These are phyloP conservation scores for Meredithiella fracta DNA, from an alignment of 2,329 filamentous ascomycete species.

Conservation along the genomic window DNA sequence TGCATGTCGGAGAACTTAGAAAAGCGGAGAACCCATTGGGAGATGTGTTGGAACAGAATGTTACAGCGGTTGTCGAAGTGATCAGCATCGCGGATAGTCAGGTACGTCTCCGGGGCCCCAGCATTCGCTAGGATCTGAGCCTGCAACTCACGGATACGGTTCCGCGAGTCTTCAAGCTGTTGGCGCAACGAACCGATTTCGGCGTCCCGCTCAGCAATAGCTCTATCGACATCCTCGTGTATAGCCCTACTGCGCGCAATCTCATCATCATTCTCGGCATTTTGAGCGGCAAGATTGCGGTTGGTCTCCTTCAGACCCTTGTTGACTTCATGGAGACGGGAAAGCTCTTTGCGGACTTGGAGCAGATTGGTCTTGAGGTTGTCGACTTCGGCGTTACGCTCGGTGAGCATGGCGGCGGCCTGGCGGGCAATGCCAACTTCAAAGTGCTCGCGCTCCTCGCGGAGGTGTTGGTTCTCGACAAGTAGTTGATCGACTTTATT, in stretches of 20 bases:
- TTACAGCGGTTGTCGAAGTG: constrained; percentile 92
- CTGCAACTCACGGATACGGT: constrained; percentile 37
- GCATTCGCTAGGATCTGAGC: constrained; percentile 34
- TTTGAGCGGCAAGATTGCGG: constrained; percentile 53
- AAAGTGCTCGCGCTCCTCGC: constrained; percentile 52
- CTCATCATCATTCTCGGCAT: constrained; percentile 49
- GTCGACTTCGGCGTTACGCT: constrained; percentile 77
- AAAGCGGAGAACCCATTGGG: constrained; percentile 95
- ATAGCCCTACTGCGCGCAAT: constrained; percentile 50
- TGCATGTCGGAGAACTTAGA: constrained; percentile 94
- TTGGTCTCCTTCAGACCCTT: constrained; percentile 64
- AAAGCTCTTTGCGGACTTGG: constrained; percentile 67
- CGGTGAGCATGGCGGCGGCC: constrained; percentile 53
- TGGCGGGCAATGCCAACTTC: constrained; percentile 50
- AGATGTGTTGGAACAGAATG: constrained; percentile 85
- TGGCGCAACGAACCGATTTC: constrained; percentile 65
- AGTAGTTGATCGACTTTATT: constrained; percentile 66
- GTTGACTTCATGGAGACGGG: constrained; percentile 67
- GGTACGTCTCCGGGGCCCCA: constrained; percentile 42
- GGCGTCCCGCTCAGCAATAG: constrained; percentile 64
- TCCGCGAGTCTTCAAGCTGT: constrained; percentile 59
- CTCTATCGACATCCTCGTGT: constrained; percentile 39
- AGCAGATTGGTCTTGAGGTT: constrained; percentile 62
- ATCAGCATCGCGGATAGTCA: constrained; percentile 72
- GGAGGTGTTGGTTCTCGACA: constrained; percentile 67